phyloP scores from a whole-genome alignment of 495 filamentous ascomycete species.

The Lasiosphaeria hispida region DNA sequence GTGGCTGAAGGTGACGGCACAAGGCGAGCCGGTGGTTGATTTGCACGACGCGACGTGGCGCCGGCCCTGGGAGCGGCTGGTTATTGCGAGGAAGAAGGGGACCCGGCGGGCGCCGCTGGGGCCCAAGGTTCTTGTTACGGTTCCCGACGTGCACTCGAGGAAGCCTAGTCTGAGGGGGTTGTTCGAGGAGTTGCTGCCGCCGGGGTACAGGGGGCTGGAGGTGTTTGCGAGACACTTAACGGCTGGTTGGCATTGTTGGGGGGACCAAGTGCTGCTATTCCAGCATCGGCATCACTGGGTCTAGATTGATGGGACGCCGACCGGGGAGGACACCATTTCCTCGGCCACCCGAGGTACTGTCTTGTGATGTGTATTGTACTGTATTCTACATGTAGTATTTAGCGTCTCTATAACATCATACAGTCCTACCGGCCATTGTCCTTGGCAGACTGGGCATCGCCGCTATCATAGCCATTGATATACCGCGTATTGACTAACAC shows the following conservation, averaged over 20 bases:
- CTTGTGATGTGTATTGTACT: slow-evolving; percentile 2
- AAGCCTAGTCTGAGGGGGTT: slow-evolving; percentile 63
- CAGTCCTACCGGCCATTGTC: neutral
- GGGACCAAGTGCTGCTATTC: slow-evolving; percentile 80
- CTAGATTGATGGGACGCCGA: slow-evolving; percentile 49
- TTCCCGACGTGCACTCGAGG: slow-evolving; percentile 87
- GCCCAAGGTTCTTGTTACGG: slow-evolving; percentile 62
- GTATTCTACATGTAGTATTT: slow-evolving; percentile 9
- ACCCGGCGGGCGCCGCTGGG: neutral
- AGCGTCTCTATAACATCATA: slow-evolving; percentile 16
- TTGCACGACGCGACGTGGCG: slow-evolving; percentile 65
- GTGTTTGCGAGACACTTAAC: slow-evolving; percentile 87
- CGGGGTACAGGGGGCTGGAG: slow-evolving; percentile 66
- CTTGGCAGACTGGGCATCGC: neutral
- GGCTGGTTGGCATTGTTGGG: slow-evolving; percentile 85
- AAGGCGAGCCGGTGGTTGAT: slow-evolving; percentile 67
- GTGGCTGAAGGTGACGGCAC: slow-evolving; percentile 79
- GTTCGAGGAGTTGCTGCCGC: slow-evolving; percentile 44
- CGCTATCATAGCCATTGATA: too few species aligned
- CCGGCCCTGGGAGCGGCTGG: slow-evolving; percentile 81
- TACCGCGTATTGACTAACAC: too few species aligned
- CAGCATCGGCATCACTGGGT: slow-evolving; percentile 70
- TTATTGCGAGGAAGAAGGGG: slow-evolving; percentile 58
- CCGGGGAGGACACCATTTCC: neutral
- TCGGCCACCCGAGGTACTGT: neutral